A percentile compares a stretch with the other conserved stretches of the same genome.
Evolutionary conservation across 1,284 basidiomycete genomes (phyloP).

Genomic region (Trichosporon asahii): DNA sequence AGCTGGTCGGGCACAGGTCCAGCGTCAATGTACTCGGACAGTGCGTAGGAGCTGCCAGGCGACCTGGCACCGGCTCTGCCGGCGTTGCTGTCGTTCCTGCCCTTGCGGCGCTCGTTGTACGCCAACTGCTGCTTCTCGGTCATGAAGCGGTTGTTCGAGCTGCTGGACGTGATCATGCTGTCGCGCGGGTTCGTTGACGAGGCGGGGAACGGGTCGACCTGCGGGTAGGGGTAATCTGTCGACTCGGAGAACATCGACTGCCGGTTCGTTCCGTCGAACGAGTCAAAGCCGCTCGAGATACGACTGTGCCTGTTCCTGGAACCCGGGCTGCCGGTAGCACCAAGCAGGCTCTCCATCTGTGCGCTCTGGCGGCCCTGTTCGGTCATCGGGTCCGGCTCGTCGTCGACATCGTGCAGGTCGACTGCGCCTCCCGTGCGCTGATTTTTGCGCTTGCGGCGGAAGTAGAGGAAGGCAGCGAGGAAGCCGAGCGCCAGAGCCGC

Average conservation of each 20-base stretch:
- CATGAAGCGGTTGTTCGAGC: slow-evolving; percentile 9
- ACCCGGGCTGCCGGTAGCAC: neutral
- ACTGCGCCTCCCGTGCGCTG: neutral
- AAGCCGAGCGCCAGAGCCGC: slow-evolving; percentile 7
- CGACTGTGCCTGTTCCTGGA: slow-evolving; percentile 3
- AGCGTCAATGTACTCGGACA: neutral
- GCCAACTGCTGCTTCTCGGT: slow-evolving; percentile 7
- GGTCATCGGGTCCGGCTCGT: neutral
- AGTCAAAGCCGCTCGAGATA: slow-evolving; percentile 8
- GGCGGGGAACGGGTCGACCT: neutral
- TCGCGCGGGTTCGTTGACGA: neutral
- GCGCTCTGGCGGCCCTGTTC: slow-evolving; percentile 3
- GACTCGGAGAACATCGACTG: neutral
- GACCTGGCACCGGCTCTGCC: neutral
- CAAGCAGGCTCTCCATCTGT: slow-evolving; percentile 8
- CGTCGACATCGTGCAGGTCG: neutral
- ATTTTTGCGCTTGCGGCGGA: slow-evolving; percentile 8
- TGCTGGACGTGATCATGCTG: slow-evolving; percentile 5
- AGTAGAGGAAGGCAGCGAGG: slow-evolving; percentile 14
- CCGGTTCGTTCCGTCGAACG: neutral
- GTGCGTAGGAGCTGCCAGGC: neutral
- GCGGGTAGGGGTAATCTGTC: neutral
- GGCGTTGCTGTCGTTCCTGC: neutral
- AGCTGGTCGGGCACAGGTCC: neutral
- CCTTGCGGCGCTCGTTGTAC: neutral